Evolutionary conservation across 2,329 filamentous ascomycete species (phyloP).

Genomic region (Paraphaeosphaeria sporulosa): DNA sequence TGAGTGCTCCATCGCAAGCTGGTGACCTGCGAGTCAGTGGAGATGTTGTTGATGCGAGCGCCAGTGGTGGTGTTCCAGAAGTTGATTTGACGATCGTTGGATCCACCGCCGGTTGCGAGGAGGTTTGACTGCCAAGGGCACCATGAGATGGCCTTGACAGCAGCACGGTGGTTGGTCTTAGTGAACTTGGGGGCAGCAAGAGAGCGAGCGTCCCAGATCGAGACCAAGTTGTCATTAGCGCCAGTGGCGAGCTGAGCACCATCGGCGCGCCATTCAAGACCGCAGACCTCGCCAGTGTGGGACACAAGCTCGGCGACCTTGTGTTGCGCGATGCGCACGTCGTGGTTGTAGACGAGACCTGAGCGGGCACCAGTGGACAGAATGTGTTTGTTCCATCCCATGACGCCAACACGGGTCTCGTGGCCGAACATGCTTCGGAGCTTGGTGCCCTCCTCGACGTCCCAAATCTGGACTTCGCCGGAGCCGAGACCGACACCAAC

Average conservation of each 20-base stretch:
- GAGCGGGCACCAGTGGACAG: slow-evolving; percentile 94
- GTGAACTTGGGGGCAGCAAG: slow-evolving; percentile 96
- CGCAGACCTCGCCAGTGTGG: slow-evolving; percentile 97
- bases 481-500: slow-evolving; percentile 93
- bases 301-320: slow-evolving; percentile 97
- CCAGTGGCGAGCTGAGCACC: slow-evolving; percentile 96
- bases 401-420: slow-evolving; percentile 93
- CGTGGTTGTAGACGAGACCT: slow-evolving; percentile 97
- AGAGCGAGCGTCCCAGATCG: slow-evolving; percentile 97
- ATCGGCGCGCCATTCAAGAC: slow-evolving; percentile 96
- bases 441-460: slow-evolving; percentile 92
- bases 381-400: slow-evolving; percentile 98
- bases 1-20: slow-evolving; percentile 94
- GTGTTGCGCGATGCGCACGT: slow-evolving; percentile 96
- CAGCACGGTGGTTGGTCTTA: slow-evolving; percentile 99
- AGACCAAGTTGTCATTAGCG: slow-evolving; percentile 98
- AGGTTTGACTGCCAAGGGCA: slow-evolving; percentile 99
- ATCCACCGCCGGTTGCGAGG: slow-evolving; percentile 93
- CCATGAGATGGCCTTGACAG: slow-evolving; percentile 97
- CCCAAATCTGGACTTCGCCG: slow-evolving; percentile 99
- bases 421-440: slow-evolving; percentile 99
- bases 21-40: slow-evolving; percentile 97
- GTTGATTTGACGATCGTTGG: slow-evolving; percentile 97
- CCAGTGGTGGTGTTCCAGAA: slow-evolving; percentile 99
- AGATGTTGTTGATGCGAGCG: slow-evolving; percentile 97